Evolutionary conservation across 1,139 yeast species (phyloP), one percentile per base, ranked within the genome.

Genomic region (Suzukiozyma palmioleophila): DNA sequence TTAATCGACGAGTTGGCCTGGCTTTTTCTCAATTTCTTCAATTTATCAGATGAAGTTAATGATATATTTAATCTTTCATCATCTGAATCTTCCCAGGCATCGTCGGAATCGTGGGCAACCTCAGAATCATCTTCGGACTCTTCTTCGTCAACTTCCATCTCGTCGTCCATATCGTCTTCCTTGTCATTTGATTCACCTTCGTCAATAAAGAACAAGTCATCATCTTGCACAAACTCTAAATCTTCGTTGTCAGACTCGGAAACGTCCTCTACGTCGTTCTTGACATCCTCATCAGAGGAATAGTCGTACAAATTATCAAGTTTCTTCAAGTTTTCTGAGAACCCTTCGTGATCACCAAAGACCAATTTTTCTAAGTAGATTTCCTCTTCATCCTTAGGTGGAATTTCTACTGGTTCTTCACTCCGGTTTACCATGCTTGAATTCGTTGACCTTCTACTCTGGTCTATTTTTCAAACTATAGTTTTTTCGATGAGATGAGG

Each of bases 21-120:
- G 0, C 74, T 59, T 39, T 73, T 72, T 51, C 97, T 76, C 50
- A 94, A 71, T 62, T 92, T 92, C 52, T 78, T 81, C 36, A 84
- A 62, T 50, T 76, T 78, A 48, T 81, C 84, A 1, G 82, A 69
- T 1, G 77, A 58, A 8, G 69, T 60, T 25, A 94, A 63, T 1
- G 95, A 78, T 5, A 92, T 72, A 16, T 66, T 66, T 22, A 86
- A 52, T 40, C 70, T 71, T 49, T 90, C 97, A 58, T 92, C 98
- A 55, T 92, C 98, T 44, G 95, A 84, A 61, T 92, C 99, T 14
- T 64, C 63, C 99, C 99, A 94, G 7, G 89, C 96, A 43, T 70
- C 74, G 21, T 62, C 67, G 27, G 61, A 67, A 3, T 51, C 60
- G 3, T 59, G 67, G 5, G 51, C 60, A 4, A 53, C 62, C 3